These are phyloP conservation scores for Auriscalpium microsporum DNA, from an alignment of 768 basidiomycete genomes.

Conservation along the genomic window DNA sequence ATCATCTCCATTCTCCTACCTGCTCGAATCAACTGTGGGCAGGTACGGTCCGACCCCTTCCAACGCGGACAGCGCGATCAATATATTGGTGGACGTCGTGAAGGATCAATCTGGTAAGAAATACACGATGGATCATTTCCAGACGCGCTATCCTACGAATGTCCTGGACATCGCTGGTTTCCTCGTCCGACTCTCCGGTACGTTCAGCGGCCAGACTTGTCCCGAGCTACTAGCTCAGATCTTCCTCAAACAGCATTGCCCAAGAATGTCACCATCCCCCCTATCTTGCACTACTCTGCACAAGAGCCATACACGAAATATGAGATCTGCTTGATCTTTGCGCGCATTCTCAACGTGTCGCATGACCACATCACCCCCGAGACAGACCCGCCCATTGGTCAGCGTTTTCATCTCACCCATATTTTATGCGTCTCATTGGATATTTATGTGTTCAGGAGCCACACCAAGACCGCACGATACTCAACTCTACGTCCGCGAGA, in stretches of 20 bases:
- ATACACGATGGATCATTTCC: constrained; percentile 96
- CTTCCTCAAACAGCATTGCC: constrained; percentile 23
- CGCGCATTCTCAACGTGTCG: constrained; percentile 58
- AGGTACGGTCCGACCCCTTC: constrained; percentile 84
- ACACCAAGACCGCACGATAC: constrained; percentile 76
- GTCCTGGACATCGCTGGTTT: constrained; percentile 82
- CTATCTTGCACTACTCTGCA: constrained; percentile 80
- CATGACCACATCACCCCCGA: constrained; percentile 73
- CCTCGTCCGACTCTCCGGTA: constrained; percentile 68
- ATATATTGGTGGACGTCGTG: constrained; percentile 81
- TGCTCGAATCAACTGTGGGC: neutral
- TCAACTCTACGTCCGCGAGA: constrained; percentile 66
- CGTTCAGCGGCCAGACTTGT: constrained; percentile 12
- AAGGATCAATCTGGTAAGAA: constrained; percentile 78
- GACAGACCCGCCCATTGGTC: constrained; percentile 41
- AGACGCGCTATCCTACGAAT: constrained; percentile 88
- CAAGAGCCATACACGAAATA: constrained; percentile 86
- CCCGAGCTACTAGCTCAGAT: too few species aligned
- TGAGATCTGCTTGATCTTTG: constrained; percentile 79
- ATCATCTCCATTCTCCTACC: neutral
- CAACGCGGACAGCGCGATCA: constrained; percentile 85
- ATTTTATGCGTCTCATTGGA: neutral
- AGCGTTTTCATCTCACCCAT: neutral
- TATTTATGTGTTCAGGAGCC: constrained; percentile 33
- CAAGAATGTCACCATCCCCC: constrained; percentile 38